Percentiles rank a stretch among this genome's conserved stretches.
Evolutionary conservation across 2,329 filamentous ascomycete genomes (phyloP).

Genomic region (Neodidymelliopsis sp.): DNA sequence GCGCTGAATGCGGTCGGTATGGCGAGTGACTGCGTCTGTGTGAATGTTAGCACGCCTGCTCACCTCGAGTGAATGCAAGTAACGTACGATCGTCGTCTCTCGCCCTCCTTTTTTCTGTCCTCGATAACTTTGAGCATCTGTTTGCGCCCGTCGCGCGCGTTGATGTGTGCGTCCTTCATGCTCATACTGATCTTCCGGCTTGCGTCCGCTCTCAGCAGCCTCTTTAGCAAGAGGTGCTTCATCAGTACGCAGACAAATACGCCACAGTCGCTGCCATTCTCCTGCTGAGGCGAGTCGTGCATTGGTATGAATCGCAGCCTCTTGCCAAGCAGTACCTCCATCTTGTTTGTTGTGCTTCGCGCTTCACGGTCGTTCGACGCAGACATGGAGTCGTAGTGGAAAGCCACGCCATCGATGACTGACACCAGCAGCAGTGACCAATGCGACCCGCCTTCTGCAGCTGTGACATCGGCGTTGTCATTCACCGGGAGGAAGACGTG

Average conservation of each 20-base stretch:
- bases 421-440: constrained; percentile 94
- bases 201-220: constrained; percentile 79
- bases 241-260: constrained; percentile 96
- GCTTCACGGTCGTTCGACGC: constrained; percentile 80
- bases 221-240: constrained; percentile 88
- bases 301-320: constrained; percentile 80
- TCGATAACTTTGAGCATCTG: constrained; percentile 94
- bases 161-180: constrained; percentile 82
- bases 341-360: constrained; percentile 70
- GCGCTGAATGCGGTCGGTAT: constrained; percentile 38
- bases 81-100: constrained; percentile 80
- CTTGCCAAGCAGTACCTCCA: constrained; percentile 72
- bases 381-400: constrained; percentile 92
- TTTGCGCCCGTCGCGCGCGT: constrained; percentile 80
- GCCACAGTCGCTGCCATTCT: constrained; percentile 92
- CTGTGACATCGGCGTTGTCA: constrained; percentile 80
- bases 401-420: constrained; percentile 86
- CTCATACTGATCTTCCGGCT: constrained; percentile 94
- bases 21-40: constrained; percentile 46
- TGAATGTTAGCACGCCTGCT: background rate
- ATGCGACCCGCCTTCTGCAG: constrained; percentile 88
- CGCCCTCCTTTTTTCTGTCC: constrained; percentile 83
- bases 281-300: constrained; percentile 85
- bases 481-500: constrained; percentile 98
- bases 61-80: background rate